Base-by-base conservation (phyloP, 192 early-diverging fungal species). In the Coemansia sp. region DNA sequence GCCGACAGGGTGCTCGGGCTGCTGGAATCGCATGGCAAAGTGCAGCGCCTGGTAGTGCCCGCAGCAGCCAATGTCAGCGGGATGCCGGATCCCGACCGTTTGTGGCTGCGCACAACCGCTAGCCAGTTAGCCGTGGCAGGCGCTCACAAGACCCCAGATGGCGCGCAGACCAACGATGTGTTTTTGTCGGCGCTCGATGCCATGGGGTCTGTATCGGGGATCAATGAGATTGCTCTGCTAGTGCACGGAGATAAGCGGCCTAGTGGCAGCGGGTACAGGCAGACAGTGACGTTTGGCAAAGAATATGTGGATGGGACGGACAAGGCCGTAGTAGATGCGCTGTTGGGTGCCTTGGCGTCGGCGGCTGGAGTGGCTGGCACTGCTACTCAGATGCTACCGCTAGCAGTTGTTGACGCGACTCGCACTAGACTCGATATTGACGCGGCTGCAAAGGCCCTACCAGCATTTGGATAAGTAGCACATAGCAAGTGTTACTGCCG, bases 161-260 rank as follows among this genome's bases (percentile, higher is more conserved):
- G 42, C 29, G 74, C 63, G 36, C 39, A 53, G 15, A 70, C 74
- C 0, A 68, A 37, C 27, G 75, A 72, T n/a, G 62, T 36, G 33
- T 64, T 68, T 21, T 38, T 78, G 56, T 72, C 69, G 0, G 60
- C 61, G 2, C 26, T 78, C 8, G 53, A 43, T 42, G 65, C 44
- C 15, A 29, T 78, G 7, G 55, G 35, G 9, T 40, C 54, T 0
- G 62, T 72, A 8, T 64, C 75, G 19, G 58, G 29, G 10, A 52
- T 78, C 38, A 42, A 37, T 24, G 53, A 63, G 1, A 48, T 53
- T 8, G 63, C 17, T 7, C 40, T 68, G 48, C 53, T 72, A 44
- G 36, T 78, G 14, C 62, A 65, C 19, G 58, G 53, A 14, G 75
- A 78, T 34, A 72, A 72, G 62, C 65, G 75, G 50, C 69, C 75